Conservation (phyloP, 192 early-diverging fungal species). For the Helicostylum pulchrum region DNA sequence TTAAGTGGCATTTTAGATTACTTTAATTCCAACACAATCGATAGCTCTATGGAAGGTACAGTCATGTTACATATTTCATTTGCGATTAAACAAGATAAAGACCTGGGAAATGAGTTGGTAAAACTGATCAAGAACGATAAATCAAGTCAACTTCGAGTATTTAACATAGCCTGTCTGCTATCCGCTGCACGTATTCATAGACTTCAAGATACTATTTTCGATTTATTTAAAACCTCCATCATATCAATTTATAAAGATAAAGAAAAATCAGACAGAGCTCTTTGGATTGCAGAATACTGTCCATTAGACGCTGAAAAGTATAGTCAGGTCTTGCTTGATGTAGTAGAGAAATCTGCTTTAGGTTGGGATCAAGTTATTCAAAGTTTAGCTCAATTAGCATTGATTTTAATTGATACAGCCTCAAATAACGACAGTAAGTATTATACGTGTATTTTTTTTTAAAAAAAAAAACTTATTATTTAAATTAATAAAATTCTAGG, state of each 20-base stretch:
- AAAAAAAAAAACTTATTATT: neutral
- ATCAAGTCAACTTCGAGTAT: conserved; percentile 46
- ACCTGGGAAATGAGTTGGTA: conserved; percentile 50
- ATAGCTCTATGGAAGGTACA: conserved; percentile 59
- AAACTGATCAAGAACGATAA: conserved; percentile 50
- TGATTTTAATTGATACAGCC: conserved; percentile 48
- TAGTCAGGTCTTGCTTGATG: conserved; percentile 34
- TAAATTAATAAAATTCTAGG: neutral
- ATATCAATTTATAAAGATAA: conserved; percentile 42
- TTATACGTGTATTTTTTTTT: too few species aligned
- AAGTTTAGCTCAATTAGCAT: conserved; percentile 46
- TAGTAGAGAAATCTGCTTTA: conserved; percentile 45
- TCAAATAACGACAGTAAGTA: conserved; percentile 3
- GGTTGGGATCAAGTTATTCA: conserved; percentile 57
- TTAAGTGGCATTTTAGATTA: conserved; percentile 52
- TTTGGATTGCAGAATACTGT: conserved; percentile 39
- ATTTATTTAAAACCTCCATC: conserved; percentile 48
- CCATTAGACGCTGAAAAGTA: neutral
- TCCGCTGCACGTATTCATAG: conserved; percentile 67
- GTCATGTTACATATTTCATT: conserved; percentile 72
- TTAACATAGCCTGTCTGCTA: conserved; percentile 65
- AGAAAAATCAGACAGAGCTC: conserved; percentile 39
- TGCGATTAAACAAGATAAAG: conserved; percentile 71
- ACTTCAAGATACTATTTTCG: conserved; percentile 57
- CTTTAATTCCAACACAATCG: conserved; percentile 55